Evolutionary conservation across 2,329 filamentous ascomycete species (phyloP), one percentile per base, ranked within the genome.

Genomic region (Ceratocystis ficicola): DNA sequence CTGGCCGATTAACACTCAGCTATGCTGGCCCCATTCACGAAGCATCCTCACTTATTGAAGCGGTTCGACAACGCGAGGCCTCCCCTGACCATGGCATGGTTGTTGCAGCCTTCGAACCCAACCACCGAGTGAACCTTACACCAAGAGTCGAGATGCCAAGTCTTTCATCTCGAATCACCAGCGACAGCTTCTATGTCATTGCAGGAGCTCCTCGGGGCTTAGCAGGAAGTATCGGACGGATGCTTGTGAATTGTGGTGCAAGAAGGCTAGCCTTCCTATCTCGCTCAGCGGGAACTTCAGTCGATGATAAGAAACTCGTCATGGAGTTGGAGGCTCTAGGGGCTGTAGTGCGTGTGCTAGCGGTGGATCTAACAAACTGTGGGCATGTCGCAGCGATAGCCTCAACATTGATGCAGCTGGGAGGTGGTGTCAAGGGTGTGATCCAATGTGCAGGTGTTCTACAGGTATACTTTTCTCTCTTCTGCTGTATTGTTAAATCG

Each of bases 201-300:
- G 76, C 78, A 3, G 84, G 84, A 17, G 82, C 82, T 0, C 75
- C 84, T 0, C 82, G 83, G 17, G 83, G 83, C 10, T 75, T 86
- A 0, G 83, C 83, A 0, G 76, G 77, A 44, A 79, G 77, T 69
- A 79, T 85, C 46, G 78, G 81, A 1, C 74, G 76, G 64, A 76
- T 81, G 65, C 75, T 86, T 65, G 74, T 76, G n/a, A 70, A 72
- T 3, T 77, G 78, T 12, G 83, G 83, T 0, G 83, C 78, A 1
- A 76, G 74, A 20, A 73, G 81, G 65, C 69, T 86, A 6, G 78
- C 79, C 1, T 81, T 84, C 59, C 69, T 85, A 0, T 84, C 81
- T 10, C 77, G 83, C 46, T 80, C 78, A 0, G 78, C 77, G 0
- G 72, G 72, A 5, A 71, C 72, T 4, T 71, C 73, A 0, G 52